phyloP scores from a whole-genome alignment of 148 eudicot genomes.

The Vaccinium corymbosum region DNA sequence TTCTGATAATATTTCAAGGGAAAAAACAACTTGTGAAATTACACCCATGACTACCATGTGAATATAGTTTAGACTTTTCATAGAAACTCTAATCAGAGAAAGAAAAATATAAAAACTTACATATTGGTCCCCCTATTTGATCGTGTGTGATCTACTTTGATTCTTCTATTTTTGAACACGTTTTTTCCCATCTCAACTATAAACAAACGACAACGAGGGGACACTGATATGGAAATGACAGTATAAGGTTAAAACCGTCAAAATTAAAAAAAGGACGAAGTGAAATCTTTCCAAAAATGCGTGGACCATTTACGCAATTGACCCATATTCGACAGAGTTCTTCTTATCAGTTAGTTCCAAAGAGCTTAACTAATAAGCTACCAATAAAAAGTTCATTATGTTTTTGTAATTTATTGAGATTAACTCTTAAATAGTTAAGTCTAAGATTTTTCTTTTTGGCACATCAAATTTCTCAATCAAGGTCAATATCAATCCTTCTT shows the following conservation, averaged over 20 bases:
- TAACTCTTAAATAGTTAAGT: background rate
- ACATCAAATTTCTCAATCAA: background rate
- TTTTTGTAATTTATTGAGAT: background rate
- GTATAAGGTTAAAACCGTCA: too few species aligned
- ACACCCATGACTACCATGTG: too few species aligned
- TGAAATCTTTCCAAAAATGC: too few species aligned
- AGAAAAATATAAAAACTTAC: background rate
- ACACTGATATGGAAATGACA: background rate
- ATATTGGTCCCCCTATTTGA: background rate
- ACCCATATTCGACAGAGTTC: too few species aligned
- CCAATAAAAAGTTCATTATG: background rate
- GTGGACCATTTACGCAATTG: too few species aligned
- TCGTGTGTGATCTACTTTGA: background rate
- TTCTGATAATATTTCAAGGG: background rate
- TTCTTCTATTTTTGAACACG: background rate
- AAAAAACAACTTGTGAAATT: background rate
- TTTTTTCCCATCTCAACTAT: background rate
- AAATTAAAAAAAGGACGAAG: too few species aligned
- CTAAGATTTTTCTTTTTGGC: background rate
- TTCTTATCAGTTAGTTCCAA: background rate
- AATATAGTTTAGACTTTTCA: background rate
- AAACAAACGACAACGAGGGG: background rate
- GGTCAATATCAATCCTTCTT: slow-evolving; percentile 8
- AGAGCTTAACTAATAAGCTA: background rate
- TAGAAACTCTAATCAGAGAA: background rate